phyloP scores from a whole-genome alignment of 805 yeast genomes.

The Yarrowia osloensis region DNA sequence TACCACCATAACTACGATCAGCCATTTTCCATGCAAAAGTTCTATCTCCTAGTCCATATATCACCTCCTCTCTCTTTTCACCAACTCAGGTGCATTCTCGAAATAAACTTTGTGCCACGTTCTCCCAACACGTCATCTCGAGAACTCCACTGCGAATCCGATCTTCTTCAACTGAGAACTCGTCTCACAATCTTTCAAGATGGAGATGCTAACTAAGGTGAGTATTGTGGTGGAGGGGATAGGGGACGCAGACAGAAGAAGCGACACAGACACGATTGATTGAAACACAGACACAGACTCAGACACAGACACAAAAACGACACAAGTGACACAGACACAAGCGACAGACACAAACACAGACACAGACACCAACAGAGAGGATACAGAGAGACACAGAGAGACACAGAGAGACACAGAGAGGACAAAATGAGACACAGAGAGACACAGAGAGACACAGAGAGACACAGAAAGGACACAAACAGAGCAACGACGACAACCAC shows the following conservation, averaged over 20 bases:
- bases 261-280: too few relatives aligned
- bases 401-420: not conserved
- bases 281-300: not conserved
- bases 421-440: not conserved
- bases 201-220: constrained; percentile 31
- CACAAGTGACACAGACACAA: not conserved
- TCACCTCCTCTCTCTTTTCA: too few relatives aligned
- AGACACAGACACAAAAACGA: too few relatives aligned
- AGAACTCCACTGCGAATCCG: not conserved
- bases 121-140: constrained; percentile 25
- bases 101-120: constrained; percentile 15
- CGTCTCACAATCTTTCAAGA: constrained; percentile 13
- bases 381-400: not conserved
- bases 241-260: too few relatives aligned
- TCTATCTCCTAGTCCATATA: too few relatives aligned
- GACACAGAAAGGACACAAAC: not conserved
- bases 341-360: not conserved
- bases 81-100: too few relatives aligned
- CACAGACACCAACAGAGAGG: too few relatives aligned
- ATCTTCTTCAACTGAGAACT: not conserved
- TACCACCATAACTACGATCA: too few relatives aligned
- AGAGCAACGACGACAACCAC: not conserved
- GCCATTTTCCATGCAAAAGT: too few relatives aligned
- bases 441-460: not conserved
- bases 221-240: not conserved